Base-by-base conservation (phyloP, 768 basidiomycete genomes). In the Daedaleopsis nitida region DNA sequence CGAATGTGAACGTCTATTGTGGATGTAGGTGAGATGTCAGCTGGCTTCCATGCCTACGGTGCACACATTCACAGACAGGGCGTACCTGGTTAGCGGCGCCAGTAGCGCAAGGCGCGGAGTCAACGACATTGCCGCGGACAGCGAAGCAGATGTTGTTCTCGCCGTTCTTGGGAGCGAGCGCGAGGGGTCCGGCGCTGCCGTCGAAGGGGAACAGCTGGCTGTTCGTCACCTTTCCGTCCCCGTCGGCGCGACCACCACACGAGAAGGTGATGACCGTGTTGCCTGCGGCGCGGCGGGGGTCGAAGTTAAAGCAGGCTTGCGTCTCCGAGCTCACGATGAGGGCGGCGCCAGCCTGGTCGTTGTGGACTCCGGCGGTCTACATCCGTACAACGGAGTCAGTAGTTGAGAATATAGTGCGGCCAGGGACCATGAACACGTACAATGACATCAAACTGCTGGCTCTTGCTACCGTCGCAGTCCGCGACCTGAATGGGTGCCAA, bases 171-270 rank as follows among this genome's bases (percentile, higher is more conserved):
- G 48, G 48, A 19, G 23, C 48, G 24, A 49, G 48, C 17, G 48
- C 17, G 48, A 49, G 17, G 13, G 48, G 48, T 16, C 48, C 48
- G 4, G 48, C 2, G 23, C 48, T 21, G 21, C 48, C 48, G 24
- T 2, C 23, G 48, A 49, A 49, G 17, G 48, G 17, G 48, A 49
- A 49, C 2, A 49, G 48, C 48, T 49, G 48, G 17, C 17, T n/a
- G 27, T 32, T 7, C 27, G 27, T 32, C 27, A 32, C 27, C 27
- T 32, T 32, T 32, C 27, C 50, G 14, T 27, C 32, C n/a, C 53
- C 53, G 42, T 55, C 53, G 14, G 58, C 56, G 45, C 56, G 56
- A 13, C 56, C 56, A 38, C 56, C 56, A 34, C 56, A 57, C 32
- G 56, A 57, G 56, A 57, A 57, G 27, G 48, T 21, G 32, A 37